Percentiles rank a stretch among this genome's conserved stretches.
Evolutionary conservation across 2,329 filamentous ascomycete species (phyloP).

Genomic region (Cordyceps pruinosa): DNA sequence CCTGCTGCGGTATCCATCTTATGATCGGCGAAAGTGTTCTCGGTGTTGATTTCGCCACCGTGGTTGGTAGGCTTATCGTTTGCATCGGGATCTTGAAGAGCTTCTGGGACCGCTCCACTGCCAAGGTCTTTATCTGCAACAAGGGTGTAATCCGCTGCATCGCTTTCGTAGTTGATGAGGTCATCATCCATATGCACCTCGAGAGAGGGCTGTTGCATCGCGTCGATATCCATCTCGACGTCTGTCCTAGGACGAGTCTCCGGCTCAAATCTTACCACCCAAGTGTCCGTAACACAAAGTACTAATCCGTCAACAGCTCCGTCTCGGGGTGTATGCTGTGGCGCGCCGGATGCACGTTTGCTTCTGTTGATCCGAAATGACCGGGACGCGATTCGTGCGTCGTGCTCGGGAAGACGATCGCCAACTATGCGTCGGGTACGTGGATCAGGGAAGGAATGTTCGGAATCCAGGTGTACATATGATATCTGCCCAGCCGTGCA

Average conservation of each 20-base stretch:
- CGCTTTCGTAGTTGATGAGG: conserved; percentile 33
- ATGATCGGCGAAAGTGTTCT: not conserved
- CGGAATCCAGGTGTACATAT: not conserved
- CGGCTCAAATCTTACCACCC: too few relatives aligned
- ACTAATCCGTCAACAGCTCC: too few relatives aligned
- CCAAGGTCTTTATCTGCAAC: conserved; percentile 10
- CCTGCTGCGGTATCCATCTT: not conserved
- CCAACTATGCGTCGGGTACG: not conserved
- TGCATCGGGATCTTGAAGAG: conserved; percentile 7
- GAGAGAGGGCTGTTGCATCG: conserved; percentile 19
- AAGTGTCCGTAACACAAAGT: not conserved
- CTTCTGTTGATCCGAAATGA: not conserved
- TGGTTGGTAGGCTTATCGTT: not conserved
- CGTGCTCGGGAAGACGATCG: not conserved
- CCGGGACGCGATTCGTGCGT: not conserved
- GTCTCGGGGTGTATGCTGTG: not conserved
- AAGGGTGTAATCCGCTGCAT: conserved; percentile 17
- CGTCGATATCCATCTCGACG: conserved; percentile 27
- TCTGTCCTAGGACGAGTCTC: conserved; percentile 19
- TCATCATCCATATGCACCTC: conserved; percentile 26
- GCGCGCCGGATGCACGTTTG: not conserved
- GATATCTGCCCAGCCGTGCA: not conserved
- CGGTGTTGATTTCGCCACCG: not conserved
- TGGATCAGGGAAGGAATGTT: not conserved
- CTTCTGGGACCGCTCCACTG: conserved; percentile 15